Base-by-base conservation (phyloP, 345 rosid genomes). In the Lumnitzera littorea region DNA sequence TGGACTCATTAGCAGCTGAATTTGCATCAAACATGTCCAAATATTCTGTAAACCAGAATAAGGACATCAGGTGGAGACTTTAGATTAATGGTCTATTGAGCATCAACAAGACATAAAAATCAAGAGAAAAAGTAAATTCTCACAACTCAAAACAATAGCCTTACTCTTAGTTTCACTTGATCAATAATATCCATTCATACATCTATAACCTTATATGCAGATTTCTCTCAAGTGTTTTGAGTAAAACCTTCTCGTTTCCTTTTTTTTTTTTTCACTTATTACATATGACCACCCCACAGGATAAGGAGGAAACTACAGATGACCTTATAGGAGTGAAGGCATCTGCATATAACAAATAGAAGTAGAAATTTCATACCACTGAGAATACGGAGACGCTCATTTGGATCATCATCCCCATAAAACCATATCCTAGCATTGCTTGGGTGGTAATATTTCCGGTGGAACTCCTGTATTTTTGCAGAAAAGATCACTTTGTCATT, bases 351-450 rank as follows among this genome's bases (percentile, higher is more conserved):
- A 57, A 20, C 47, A 20, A 31, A 61, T 17, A 27, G 11, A 27
- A 66, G 47, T 54, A 23, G 51, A 17, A n/a, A 16, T 54, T 71
- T 36, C 43, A 36, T 89, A 92, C 98, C 97, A 60, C 94, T 87
- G 62, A 92, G 73, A 61, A 92, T 76, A 55, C 78, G 88, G 24
- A 92, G 76, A 58, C 97, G 98, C 53, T 87, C 91, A 67, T 54
- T 58, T 41, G 88, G 83, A 77, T 92, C 91, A 72, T 92, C 98
- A 78, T 92, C 87, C 62, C 98, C 98, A 74, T 87, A 92, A 76
- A 92, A 92, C 97, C 98, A 92, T 65, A 92, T 89, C 71, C 96
- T 81, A 48, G 96, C 85, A 71, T 92, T 92, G 84, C 96, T 89
- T 27, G 96, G 98, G 70, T 89, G 96, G 78, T 92, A 92, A 70